Evolutionary conservation across 306 rosid species (phyloP), one percentile per base, ranked within the genome.

Genomic region (Clitoria ternatea): DNA sequence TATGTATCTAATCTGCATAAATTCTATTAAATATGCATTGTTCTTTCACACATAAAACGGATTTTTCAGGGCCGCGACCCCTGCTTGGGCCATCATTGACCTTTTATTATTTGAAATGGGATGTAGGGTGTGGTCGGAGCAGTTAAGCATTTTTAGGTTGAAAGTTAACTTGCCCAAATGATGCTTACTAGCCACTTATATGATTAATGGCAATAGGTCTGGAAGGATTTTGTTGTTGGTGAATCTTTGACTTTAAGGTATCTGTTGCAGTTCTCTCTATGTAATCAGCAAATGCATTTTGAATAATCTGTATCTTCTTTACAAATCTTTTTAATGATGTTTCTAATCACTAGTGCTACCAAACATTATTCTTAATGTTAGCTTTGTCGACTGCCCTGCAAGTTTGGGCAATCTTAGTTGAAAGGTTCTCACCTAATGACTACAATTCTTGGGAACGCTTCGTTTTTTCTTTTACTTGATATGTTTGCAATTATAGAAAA

Each of bases 231-330:
- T 22, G 15, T 62, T n/a, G 24, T 40, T 61, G 67, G 3, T 22
- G 39, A 61, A 63, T 63, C 68, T 62, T 70, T 70, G 82, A 63
- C 77, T 70, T 49, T 49, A 15, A 18, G 64, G 65, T 40, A 26
- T 44, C 20, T 24, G 39, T 33, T 40, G 66, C 39, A 65, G 45
- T 24, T 55, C 8, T 52, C 12, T 22, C 6, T 32, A 35, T 59
- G 8, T 48, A 69, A 77, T 27, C 3, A 30, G 33, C 30, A 61
- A 29, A 37, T 61, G 13, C 66, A 13, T 68, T 0, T 50, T 61
- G 39, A 69, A 69, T 69, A 13, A 27, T 47, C 6, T 18, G 8
- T 32, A 19, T 49, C 30, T 27, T 64, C 37, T 33, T 57, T 35
- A 57, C 69, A 44, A 75, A 76, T 29, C 45, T 7, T 67, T 73